Conservation (phyloP, 257 asterid species). For the Salvia miltiorrhiza region DNA sequence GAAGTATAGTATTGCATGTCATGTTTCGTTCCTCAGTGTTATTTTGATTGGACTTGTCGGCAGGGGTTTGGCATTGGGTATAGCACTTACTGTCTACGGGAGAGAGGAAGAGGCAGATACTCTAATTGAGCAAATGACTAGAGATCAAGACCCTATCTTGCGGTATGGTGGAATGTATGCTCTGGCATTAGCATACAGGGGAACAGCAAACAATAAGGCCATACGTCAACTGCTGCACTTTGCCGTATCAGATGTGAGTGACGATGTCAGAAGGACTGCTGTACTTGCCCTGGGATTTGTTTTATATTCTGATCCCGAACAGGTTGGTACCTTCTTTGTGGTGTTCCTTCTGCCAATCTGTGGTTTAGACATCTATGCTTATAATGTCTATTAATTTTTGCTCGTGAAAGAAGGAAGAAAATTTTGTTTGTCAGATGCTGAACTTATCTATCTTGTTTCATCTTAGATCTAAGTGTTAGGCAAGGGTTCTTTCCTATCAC, state of each 20-base stretch:
- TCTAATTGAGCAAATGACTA: slow-evolving; percentile 92
- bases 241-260: slow-evolving; percentile 97
- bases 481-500: slow-evolving; percentile 34
- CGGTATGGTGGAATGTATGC: slow-evolving; percentile 99
- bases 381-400: neutral
- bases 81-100: slow-evolving; percentile 97
- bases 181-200: slow-evolving; percentile 92
- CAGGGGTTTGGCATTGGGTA: slow-evolving; percentile 95
- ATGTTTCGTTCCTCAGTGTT: neutral
- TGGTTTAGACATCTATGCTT: neutral
- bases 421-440: neutral
- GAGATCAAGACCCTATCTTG: slow-evolving; percentile 95
- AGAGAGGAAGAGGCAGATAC: slow-evolving; percentile 97
- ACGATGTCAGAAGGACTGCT: slow-evolving; percentile 96
- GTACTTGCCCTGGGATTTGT: slow-evolving; percentile 98
- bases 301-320: slow-evolving; percentile 86
- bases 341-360: neutral
- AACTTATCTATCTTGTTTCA: neutral
- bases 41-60: neutral
- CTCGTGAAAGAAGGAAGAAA: neutral
- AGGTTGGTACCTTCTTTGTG: slow-evolving; percentile 45
- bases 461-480: slow-evolving; percentile 19
- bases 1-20: neutral
- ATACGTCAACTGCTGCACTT: slow-evolving; percentile 93
- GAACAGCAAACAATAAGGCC: slow-evolving; percentile 94